Evolutionary conservation across 768 basidiomycete genomes (phyloP).

Genomic region (Rhodotorula toruloides): DNA sequence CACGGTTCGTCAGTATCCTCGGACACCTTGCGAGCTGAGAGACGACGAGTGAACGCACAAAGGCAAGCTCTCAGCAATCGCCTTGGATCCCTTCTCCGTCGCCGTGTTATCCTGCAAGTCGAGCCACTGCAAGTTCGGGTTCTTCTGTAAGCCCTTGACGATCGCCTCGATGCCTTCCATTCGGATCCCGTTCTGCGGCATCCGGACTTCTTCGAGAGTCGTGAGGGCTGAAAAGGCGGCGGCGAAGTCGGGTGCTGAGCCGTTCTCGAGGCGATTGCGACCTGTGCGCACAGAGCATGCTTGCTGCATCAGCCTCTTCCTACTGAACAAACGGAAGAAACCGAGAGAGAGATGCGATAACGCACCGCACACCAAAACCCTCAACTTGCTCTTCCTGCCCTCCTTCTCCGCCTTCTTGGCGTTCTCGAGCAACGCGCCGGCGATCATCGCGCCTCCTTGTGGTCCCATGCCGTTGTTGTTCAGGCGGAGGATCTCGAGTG

Average conservation of each 20-base stretch:
- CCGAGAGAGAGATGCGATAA: background rate
- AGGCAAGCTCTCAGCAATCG: slow-evolving; percentile 59
- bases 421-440: slow-evolving; percentile 72
- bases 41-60: slow-evolving; percentile 41
- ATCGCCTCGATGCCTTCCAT: slow-evolving; percentile 82
- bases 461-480: slow-evolving; percentile 97
- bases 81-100: slow-evolving; percentile 61
- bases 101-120: slow-evolving; percentile 78
- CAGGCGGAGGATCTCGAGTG: slow-evolving; percentile 75
- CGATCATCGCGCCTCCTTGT: slow-evolving; percentile 76
- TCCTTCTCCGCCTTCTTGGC: slow-evolving; percentile 63
- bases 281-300: slow-evolving; percentile 46
- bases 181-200: slow-evolving; percentile 97
- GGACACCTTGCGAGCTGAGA: background rate
- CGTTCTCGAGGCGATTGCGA: slow-evolving; percentile 90
- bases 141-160: slow-evolving; percentile 66
- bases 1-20: background rate
- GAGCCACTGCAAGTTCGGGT: slow-evolving; percentile 62
- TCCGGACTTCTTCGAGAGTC: slow-evolving; percentile 72
- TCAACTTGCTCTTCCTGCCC: slow-evolving; percentile 66
- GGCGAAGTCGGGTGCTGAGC: slow-evolving; percentile 75
- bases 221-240: slow-evolving; percentile 80
- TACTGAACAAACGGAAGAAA: background rate
- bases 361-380: slow-evolving; percentile 68
- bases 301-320: too few relatives aligned